phyloP scores from a whole-genome alignment of 2,329 filamentous ascomycete genomes.

The Pseudogymnoascus sp. region DNA sequence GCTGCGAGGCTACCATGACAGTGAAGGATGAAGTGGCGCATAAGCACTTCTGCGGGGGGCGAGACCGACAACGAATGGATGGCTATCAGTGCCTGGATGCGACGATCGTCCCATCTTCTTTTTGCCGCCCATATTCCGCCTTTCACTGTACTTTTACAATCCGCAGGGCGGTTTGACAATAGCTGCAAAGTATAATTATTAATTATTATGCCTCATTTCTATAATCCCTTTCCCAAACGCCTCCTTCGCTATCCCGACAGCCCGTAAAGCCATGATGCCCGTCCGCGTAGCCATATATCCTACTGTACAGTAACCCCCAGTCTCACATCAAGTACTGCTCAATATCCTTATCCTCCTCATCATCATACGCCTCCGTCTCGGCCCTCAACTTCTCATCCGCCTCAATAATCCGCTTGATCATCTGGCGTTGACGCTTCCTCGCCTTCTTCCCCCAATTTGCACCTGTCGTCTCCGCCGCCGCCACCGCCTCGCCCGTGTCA shows the following conservation, averaged over 20 bases:
- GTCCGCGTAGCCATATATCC: not conserved
- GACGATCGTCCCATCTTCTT: not conserved
- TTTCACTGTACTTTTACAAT: not conserved
- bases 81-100: slow-evolving; percentile 4
- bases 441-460: slow-evolving; percentile 63
- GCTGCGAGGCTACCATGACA: slow-evolving; percentile 1
- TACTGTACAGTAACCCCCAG: slow-evolving; percentile 15
- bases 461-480: slow-evolving; percentile 29
- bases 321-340: slow-evolving; percentile 59
- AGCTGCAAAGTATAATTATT: slow-evolving; percentile 5
- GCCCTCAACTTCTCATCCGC: slow-evolving; percentile 48
- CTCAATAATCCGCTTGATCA: slow-evolving; percentile 58
- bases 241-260: not conserved
- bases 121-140: not conserved
- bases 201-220: not conserved
- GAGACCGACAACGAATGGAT: slow-evolving; percentile 3
- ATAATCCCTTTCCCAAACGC: not conserved
- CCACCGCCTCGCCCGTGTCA: slow-evolving; percentile 38
- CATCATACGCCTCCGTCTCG: slow-evolving; percentile 47
- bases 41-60: slow-evolving; percentile 2
- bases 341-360: slow-evolving; percentile 68
- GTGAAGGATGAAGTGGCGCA: not conserved
- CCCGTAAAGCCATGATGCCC: not conserved
- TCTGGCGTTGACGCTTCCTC: slow-evolving; percentile 58
- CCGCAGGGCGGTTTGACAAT: not conserved